A percentile compares a stretch with the other conserved stretches of the same genome.
Evolutionary conservation across 2,329 filamentous ascomycete species (phyloP).

Genomic region (Hortaea sp.): DNA sequence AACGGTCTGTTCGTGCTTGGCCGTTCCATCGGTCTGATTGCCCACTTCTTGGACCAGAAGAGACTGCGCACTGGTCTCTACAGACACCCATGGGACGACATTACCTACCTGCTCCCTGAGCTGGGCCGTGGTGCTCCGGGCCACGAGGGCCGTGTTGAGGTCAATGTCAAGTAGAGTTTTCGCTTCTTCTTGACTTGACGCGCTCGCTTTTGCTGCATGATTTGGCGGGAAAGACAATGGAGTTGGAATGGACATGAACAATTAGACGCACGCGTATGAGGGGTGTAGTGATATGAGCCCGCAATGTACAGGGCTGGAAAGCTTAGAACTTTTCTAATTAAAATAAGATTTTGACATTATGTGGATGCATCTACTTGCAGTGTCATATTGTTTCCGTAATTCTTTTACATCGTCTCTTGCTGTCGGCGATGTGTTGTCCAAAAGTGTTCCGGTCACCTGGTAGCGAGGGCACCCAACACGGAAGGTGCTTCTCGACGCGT

Average conservation of each 20-base stretch:
- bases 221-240: background rate
- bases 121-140: slow-evolving; percentile 60
- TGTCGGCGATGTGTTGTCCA: too few relatives aligned
- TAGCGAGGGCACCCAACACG: too few relatives aligned
- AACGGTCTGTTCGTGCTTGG: slow-evolving; percentile 99
- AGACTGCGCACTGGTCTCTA: slow-evolving; percentile 95
- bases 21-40: slow-evolving; percentile 96
- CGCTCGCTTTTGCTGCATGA: background rate
- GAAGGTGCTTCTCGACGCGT: too few relatives aligned
- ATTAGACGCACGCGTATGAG: background rate
- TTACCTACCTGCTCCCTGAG: slow-evolving; percentile 85
- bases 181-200: background rate
- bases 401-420: too few relatives aligned
- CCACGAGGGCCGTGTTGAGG: slow-evolving; percentile 80
- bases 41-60: slow-evolving; percentile 99
- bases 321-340: background rate
- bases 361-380: too few relatives aligned
- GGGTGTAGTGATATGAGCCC: background rate
- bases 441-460: too few relatives aligned
- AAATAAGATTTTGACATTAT: too few relatives aligned
- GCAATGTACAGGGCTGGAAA: background rate
- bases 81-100: slow-evolving; percentile 96
- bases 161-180: slow-evolving; percentile 51
- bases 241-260: background rate
- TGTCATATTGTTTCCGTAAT: too few relatives aligned